These are phyloP conservation scores for Hypoxylon rubiginosum DNA, from an alignment of 2,329 filamentous ascomycete genomes.

Conservation along the genomic window DNA sequence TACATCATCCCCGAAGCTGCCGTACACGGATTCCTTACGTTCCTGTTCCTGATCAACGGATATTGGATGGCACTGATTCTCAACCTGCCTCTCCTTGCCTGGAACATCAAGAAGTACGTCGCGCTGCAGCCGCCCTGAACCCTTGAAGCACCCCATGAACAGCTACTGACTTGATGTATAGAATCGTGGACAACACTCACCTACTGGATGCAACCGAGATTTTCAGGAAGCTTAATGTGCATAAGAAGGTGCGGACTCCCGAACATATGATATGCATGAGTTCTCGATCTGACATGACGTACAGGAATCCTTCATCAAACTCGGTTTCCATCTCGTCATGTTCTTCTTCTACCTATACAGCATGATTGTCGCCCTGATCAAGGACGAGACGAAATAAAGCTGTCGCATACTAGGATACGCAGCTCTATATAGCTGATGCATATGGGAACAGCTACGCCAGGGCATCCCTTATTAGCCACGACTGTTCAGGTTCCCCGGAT, in stretches of 20 bases:
- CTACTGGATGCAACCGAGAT: slow-evolving; percentile 98
- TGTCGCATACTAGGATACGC: slow-evolving; percentile 12
- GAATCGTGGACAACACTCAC: slow-evolving; percentile 97
- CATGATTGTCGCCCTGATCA: slow-evolving; percentile 97
- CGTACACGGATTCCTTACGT: slow-evolving; percentile 95
- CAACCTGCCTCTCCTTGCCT: slow-evolving; percentile 91
- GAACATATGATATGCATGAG: not conserved
- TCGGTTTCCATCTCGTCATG: slow-evolving; percentile 98
- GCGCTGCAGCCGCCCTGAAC: slow-evolving; percentile 8
- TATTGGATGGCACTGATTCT: slow-evolving; percentile 96
- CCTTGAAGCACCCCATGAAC: not conserved
- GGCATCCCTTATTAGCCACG: slow-evolving; percentile 30
- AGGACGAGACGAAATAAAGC: slow-evolving; percentile 87
- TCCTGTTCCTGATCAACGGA: slow-evolving; percentile 97
- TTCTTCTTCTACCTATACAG: slow-evolving; percentile 99
- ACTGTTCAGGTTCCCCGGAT: slow-evolving; percentile 16
- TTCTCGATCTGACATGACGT: slow-evolving; percentile 26
- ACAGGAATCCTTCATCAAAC: slow-evolving; percentile 98
- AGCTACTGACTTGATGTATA: slow-evolving; percentile 56
- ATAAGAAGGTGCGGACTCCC: slow-evolving; percentile 83
- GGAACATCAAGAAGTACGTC: slow-evolving; percentile 97
- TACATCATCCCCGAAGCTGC: slow-evolving; percentile 99
- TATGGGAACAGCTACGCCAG: slow-evolving; percentile 22
- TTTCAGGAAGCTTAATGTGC: slow-evolving; percentile 98
- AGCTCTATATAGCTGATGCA: slow-evolving; percentile 21